Percentiles rank a stretch among this genome's conserved stretches.
phyloP scores from a whole-genome alignment of 345 rosid genomes.

The Syzygium aromaticum region DNA sequence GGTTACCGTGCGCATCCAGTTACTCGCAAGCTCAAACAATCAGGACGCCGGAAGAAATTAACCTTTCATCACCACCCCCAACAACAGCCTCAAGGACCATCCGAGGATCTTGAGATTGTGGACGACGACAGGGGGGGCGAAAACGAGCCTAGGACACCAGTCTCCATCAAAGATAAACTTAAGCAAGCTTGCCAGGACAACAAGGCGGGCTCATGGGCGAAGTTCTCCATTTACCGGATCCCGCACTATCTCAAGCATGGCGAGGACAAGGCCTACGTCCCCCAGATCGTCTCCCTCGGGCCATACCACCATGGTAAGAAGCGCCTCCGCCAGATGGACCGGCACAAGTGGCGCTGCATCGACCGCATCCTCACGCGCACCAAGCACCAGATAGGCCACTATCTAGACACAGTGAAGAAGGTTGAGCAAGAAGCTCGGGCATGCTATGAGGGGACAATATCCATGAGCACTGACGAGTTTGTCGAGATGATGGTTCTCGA shows the following conservation, averaged over 20 bases:
- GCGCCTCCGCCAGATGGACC: constrained; percentile 58
- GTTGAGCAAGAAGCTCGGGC: constrained; percentile 54
- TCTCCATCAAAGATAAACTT: constrained; percentile 53
- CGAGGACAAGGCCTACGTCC: constrained; percentile 57
- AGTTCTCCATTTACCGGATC: neutral
- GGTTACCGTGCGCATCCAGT: accelerated
- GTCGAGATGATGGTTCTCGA: constrained; percentile 80
- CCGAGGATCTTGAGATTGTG: constrained; percentile 15
- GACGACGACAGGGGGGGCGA: constrained; percentile 15
- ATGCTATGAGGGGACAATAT: constrained; percentile 52
- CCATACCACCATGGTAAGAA: constrained; percentile 71
- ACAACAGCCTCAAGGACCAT: constrained; percentile 2
- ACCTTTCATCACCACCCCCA: no score
- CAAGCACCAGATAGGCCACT: constrained; percentile 33
- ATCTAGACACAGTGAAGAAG: constrained; percentile 48
- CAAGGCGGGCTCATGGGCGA: neutral
- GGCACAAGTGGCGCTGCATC: constrained; percentile 73
- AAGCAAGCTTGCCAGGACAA: constrained; percentile 58
- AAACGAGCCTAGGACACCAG: constrained; percentile 16
- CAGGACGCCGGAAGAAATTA: no score
- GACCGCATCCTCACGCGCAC: constrained; percentile 46
- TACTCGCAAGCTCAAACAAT: constrained; percentile 1
- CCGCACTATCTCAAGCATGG: constrained; percentile 46
- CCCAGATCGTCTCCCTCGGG: constrained; percentile 66
- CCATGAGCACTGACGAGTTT: constrained; percentile 55